Evolutionary conservation across 1,284 basidiomycete species (phyloP), one percentile per base, ranked within the genome.

Genomic region (Inonotus hispidus): DNA sequence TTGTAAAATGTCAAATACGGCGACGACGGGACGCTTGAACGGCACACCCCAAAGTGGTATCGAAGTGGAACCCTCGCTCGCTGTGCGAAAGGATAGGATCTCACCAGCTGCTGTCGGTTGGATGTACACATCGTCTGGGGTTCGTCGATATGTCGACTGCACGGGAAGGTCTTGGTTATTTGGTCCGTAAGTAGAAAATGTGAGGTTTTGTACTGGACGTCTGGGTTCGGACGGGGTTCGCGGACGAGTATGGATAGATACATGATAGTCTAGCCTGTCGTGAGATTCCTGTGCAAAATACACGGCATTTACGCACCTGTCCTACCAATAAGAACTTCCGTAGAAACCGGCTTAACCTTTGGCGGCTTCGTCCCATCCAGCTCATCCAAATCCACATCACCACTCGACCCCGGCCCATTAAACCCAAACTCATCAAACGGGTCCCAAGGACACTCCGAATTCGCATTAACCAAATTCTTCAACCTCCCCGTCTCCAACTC

Each of bases 401-500:
- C 63, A 25, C 76, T 73, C 1, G 71, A 71, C 14, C 73, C 73
- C 1, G 71, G 71, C 14, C 73, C 73, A 25, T 77, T 71, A 23
- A 75, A 74, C 35, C 70, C 63, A 25, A 82, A 68, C 67, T 86
- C 83, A 39, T 84, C 84, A 61, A 82, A 82, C 0, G 82, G 82
- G 66, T 88, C 82, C 84, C 88, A 90, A 2, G 84, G 86, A 70
- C 90, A 91, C 63, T 88, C 88, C 0, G 85, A 81, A 45, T 87
- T 87, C 25, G 47, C 47, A 14, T 49, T 52, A 56, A 93, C 81
- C 0, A 87, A 85, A 5, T 87, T 88, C 71, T 89, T 91, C 61
- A 96, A 81, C 66, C 79, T 81, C 1, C 93, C 93, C 0, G 92
- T 93, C 69, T 90, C 85, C 50, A 95, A 74, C 70, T 95, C 91